Conservation (phyloP, 2,329 filamentous ascomycete species). For the Colletotrichum sp. region DNA sequence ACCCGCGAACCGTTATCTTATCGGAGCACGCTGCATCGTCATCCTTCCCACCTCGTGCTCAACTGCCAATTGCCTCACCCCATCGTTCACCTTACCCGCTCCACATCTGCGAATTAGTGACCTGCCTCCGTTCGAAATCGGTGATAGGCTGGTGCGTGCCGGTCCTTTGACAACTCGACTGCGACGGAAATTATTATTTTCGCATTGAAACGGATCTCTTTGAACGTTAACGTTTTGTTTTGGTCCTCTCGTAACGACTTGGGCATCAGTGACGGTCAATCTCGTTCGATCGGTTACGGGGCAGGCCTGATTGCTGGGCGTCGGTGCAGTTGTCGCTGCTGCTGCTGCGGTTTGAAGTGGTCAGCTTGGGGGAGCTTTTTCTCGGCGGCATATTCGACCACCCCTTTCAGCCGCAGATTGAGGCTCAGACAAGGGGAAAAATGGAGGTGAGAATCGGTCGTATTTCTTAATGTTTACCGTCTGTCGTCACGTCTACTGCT, state of each 20-base stretch:
- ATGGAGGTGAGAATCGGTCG: conserved; percentile 13
- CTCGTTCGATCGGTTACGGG: neutral
- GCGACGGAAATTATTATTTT: neutral
- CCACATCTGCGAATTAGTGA: conserved; percentile 12
- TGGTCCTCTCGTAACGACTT: neutral
- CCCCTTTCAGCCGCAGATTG: neutral
- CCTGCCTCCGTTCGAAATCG: neutral
- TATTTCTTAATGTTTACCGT: neutral
- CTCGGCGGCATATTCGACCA: neutral
- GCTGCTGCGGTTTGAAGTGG: neutral
- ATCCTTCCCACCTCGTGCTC: neutral
- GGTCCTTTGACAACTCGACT: neutral
- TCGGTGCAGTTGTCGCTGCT: neutral
- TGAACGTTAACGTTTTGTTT: neutral
- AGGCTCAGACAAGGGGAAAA: neutral
- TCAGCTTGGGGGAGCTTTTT: neutral
- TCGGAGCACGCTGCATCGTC: conserved; percentile 4
- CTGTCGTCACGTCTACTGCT: neutral
- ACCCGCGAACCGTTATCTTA: conserved; percentile 6
- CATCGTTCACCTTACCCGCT: neutral
- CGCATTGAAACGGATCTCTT: neutral
- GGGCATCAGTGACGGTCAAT: neutral
- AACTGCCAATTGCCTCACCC: conserved; percentile 16
- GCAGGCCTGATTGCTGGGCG: neutral
- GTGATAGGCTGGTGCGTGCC: conserved; percentile 1